Evolutionary conservation across 2,329 filamentous ascomycete species (phyloP).

Genomic region (Neonectria neomacrospora): DNA sequence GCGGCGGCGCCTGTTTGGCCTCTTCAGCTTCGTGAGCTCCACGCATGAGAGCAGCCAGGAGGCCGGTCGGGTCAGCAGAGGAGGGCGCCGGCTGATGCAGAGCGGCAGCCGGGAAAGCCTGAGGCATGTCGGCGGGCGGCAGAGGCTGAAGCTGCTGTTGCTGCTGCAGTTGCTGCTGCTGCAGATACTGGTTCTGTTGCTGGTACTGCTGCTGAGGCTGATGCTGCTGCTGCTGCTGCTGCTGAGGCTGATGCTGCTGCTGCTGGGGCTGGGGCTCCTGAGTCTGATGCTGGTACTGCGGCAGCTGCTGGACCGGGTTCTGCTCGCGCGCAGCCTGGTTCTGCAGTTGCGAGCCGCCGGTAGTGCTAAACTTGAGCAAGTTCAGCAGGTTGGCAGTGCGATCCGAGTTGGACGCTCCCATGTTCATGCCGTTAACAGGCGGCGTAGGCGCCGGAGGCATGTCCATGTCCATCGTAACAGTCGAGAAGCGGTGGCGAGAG

Average conservation of each 20-base stretch:
- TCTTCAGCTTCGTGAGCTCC: constrained; percentile 63
- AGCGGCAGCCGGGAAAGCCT: constrained; percentile 51
- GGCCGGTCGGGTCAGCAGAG: constrained; percentile 65
- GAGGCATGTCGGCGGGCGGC: constrained; percentile 40
- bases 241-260: constrained; percentile 24
- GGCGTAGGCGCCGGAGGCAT: constrained; percentile 64
- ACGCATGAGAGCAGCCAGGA: constrained; percentile 70
- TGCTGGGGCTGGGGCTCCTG: constrained; percentile 37
- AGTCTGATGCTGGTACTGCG: constrained; percentile 35
- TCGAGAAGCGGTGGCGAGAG: constrained; percentile 36
- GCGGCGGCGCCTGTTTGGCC: constrained; percentile 43
- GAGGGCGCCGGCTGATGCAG: constrained; percentile 69
- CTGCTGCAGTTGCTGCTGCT: constrained; percentile 34
- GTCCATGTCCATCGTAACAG: constrained; percentile 50
- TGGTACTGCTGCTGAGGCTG: constrained; percentile 44
- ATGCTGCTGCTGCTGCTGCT: constrained; percentile 40
- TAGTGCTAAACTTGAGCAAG: constrained; percentile 68
- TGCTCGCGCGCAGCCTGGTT: constrained; percentile 44
- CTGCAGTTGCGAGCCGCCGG: constrained; percentile 49
- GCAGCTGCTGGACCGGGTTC: constrained; percentile 31
- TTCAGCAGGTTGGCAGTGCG: constrained; percentile 68
- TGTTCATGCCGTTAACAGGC: constrained; percentile 53
- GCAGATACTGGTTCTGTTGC: constrained; percentile 42
- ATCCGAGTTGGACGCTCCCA: constrained; percentile 53
- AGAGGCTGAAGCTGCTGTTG: constrained; percentile 35